Percentiles rank a stretch among this genome's conserved stretches.
Conservation (phyloP, 495 filamentous ascomycete genomes). For the Cladorrhinum samala region DNA sequence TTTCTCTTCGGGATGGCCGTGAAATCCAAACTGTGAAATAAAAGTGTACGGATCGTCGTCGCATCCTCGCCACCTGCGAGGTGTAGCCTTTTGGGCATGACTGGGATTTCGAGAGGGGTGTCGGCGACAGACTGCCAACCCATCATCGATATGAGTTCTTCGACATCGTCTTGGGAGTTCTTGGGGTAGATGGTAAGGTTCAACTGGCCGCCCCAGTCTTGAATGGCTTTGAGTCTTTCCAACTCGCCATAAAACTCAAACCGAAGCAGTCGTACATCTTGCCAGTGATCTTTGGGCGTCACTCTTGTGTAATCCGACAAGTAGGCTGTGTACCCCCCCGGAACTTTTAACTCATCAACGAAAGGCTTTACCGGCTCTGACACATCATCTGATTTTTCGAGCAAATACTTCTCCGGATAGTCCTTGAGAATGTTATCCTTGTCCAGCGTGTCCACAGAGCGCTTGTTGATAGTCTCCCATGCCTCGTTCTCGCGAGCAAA, state of each 20-base stretch:
- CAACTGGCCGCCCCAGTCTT: slow-evolving; percentile 60
- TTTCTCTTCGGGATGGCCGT: slow-evolving; percentile 79
- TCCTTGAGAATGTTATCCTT: slow-evolving; percentile 31
- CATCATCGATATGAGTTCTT: slow-evolving; percentile 67
- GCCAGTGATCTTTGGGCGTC: slow-evolving; percentile 75
- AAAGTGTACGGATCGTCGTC: slow-evolving; percentile 63
- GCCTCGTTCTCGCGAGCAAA: slow-evolving; percentile 3
- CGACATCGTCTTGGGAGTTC: slow-evolving; percentile 73
- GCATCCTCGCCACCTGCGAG: background rate
- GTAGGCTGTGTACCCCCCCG: slow-evolving; percentile 36
- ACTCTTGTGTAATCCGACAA: slow-evolving; percentile 60
- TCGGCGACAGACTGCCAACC: slow-evolving; percentile 67
- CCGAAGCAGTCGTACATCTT: slow-evolving; percentile 80
- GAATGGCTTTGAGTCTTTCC: background rate
- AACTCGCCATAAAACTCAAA: slow-evolving; percentile 41
- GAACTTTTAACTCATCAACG: slow-evolving; percentile 48
- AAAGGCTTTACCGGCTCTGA: slow-evolving; percentile 29
- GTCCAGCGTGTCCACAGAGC: slow-evolving; percentile 25
- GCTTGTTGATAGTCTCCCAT: slow-evolving; percentile 8
- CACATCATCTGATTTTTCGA: slow-evolving; percentile 5
- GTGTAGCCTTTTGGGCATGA: slow-evolving; percentile 9
- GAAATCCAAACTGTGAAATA: slow-evolving; percentile 79
- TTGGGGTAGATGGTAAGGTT: slow-evolving; percentile 76
- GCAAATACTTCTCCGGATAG: slow-evolving; percentile 28
- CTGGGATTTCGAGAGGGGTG: slow-evolving; percentile 25